Conservation (phyloP, 306 rosid genomes). For the Castanea sativa region DNA sequence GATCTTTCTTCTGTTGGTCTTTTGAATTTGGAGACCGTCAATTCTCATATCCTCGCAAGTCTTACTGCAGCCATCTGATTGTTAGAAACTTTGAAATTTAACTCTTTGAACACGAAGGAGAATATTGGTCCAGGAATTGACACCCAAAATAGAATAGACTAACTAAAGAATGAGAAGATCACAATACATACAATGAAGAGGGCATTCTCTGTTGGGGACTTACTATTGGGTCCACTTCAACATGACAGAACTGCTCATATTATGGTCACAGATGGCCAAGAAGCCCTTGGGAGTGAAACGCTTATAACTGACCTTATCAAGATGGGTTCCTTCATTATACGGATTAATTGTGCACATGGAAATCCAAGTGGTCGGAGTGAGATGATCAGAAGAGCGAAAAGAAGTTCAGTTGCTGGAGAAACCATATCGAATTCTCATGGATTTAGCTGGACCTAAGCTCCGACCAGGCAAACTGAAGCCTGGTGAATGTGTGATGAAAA, state of each 20-base stretch:
- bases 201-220: not conserved
- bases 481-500: slow-evolving; percentile 7
- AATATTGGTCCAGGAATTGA: not conserved
- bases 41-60: not conserved
- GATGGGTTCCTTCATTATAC: not conserved
- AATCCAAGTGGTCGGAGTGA: not conserved
- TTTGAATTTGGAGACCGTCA: not conserved
- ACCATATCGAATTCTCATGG: slow-evolving; percentile 9
- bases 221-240: slow-evolving; percentile 3
- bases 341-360: slow-evolving; percentile 7
- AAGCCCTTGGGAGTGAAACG: not conserved
- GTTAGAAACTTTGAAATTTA: not conserved
- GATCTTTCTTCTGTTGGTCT: not conserved
- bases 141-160: not conserved
- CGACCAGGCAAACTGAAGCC: slow-evolving; percentile 12
- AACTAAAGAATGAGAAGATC: not conserved
- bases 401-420: slow-evolving; percentile 8
- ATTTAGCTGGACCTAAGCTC: slow-evolving; percentile 16
- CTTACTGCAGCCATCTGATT: slow-evolving; percentile 2
- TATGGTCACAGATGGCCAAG: not conserved
- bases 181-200: not conserved
- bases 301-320: slow-evolving; percentile 1
- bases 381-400: not conserved
- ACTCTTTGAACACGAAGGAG: too few relatives aligned
- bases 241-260: not conserved